Conservation (phyloP, 345 rosid species). For the Citrus reticulata region DNA sequence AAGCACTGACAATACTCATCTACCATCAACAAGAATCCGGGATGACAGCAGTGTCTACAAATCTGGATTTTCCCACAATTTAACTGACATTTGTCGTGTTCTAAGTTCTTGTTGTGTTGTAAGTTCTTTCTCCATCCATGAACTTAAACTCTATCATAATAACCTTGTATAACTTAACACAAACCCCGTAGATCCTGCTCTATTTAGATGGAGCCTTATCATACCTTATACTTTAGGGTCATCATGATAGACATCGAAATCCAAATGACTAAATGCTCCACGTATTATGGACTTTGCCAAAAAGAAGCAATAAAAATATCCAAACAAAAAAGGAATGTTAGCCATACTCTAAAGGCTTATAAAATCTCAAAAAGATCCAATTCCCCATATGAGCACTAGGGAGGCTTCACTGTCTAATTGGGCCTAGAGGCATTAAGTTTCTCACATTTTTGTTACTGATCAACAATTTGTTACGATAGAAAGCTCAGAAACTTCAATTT, state of each 20-base stretch:
- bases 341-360: not conserved
- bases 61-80: not conserved
- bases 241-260: not conserved
- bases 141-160: not conserved
- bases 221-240: not conserved
- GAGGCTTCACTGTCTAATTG: not conserved
- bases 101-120: not conserved
- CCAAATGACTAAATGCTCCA: not conserved
- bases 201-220: too few relatives aligned
- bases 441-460: not conserved
- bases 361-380: not conserved
- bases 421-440: not conserved
- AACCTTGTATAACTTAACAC: not conserved
- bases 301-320: not conserved
- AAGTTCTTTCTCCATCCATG: not conserved
- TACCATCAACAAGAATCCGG: not conserved
- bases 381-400: not conserved
- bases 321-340: not conserved
- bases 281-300: not conserved
- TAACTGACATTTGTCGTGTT: not conserved
- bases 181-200: not conserved
- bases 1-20: not conserved
- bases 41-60: not conserved
- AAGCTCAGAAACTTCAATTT: not conserved
- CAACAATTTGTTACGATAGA: not conserved